Base-by-base conservation (phyloP, 2,329 filamentous ascomycete species). In the Aspergillus novofumigatus region DNA sequence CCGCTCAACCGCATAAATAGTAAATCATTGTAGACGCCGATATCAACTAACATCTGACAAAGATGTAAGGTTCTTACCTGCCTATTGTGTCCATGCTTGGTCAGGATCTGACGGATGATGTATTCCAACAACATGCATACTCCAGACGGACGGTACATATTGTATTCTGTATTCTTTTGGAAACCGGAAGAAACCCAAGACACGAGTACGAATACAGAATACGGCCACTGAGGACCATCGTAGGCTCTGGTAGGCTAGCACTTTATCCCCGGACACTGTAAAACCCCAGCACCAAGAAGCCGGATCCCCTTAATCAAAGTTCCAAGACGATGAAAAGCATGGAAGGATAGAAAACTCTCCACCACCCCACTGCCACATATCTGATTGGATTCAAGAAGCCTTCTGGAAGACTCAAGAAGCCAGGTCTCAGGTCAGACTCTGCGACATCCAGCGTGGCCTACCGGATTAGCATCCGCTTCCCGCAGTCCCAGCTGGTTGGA, bases 371-470 rank as follows among this genome's bases (percentile, higher is more conserved):
- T 25, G 20, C 28, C 20, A 47, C 3, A 45, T 47, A 32, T 17
- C 26, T 25, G 53, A 57, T 59, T 54, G 41, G 52, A 38, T 51
- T 21, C 28, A 47, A 54, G 55, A 60, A 60, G 32, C 51, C 59
- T 62, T 62, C 60, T 60, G 51, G 56, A 61, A 62, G 53, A 23
- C 25, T 21, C 26, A 25, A 17, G 20, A 28, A 20, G 48, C 50
- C 35, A 38, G 21, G 41, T 20, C 41, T 44, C 35, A 38, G 21
- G 41, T 20, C 41, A 21, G 41, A 55, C 56, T 56, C 51, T 59
- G 52, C 45, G 53, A 57, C 60, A 54, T 42, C 55, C 56, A 53
- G 54, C 25, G 42, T 51, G 56, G 41, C 11, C 29, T n/a, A 38
- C 29, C 20, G 20, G 28, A 52, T 55, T 57, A 59, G 58, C 56